These are phyloP conservation scores for Linaria vulgaris DNA, from an alignment of 257 asterid genomes.

Conservation along the genomic window DNA sequence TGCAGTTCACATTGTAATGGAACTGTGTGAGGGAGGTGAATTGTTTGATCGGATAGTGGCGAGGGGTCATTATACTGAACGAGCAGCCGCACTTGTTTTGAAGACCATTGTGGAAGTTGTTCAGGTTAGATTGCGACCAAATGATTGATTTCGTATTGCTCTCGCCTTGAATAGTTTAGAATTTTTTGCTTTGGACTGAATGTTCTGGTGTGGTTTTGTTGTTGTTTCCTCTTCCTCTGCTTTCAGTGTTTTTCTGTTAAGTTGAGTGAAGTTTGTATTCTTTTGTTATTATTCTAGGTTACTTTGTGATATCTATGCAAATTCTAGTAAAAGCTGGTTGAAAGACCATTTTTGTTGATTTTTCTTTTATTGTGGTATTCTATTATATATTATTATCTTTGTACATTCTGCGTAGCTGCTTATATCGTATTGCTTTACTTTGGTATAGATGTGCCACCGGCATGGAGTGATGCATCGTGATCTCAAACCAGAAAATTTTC, in stretches of 20 bases:
- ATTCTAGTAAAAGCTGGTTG: background rate
- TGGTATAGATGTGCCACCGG: slow-evolving; percentile 55
- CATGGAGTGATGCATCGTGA: slow-evolving; percentile 68
- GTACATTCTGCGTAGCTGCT: background rate
- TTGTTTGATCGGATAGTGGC: slow-evolving; percentile 61
- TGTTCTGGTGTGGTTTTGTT: background rate
- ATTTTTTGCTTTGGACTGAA: background rate
- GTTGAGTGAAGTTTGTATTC: background rate
- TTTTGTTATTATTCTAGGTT: background rate
- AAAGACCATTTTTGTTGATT: background rate
- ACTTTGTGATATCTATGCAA: slow-evolving; percentile 1
- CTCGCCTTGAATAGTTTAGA: background rate
- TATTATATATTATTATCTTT: background rate
- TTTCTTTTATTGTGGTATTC: background rate
- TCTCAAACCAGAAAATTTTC: slow-evolving; percentile 73
- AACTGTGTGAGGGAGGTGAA: slow-evolving; percentile 58
- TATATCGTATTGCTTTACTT: background rate
- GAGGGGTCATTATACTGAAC: slow-evolving; percentile 58
- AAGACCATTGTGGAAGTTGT: slow-evolving; percentile 66
- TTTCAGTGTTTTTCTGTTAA: background rate
- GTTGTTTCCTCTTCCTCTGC: background rate
- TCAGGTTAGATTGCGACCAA: slow-evolving; percentile 39
- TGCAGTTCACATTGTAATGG: slow-evolving; percentile 66
- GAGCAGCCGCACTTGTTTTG: slow-evolving; percentile 57
- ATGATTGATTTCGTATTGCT: background rate